Conservation (phyloP, 2,329 filamentous ascomycete species). For the Epichloe scottii region DNA sequence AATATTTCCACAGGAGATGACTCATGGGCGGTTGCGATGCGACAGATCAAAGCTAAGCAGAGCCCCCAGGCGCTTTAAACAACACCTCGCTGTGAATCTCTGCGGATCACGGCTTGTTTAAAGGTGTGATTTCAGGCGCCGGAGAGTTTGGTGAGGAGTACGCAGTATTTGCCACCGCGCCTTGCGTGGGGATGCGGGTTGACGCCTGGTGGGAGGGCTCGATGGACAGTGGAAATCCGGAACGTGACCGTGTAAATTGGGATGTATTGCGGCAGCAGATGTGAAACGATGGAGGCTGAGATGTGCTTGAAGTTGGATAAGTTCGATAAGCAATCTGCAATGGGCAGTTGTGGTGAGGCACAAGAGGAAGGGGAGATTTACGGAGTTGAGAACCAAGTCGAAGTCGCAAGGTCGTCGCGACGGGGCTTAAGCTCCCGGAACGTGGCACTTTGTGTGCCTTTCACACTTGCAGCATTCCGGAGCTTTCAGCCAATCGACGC, state of each 20-base stretch:
- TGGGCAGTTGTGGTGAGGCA: neutral
- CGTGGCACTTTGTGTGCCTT: too few relatives aligned
- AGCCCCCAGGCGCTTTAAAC: slow-evolving; percentile 38
- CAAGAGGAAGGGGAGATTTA: neutral
- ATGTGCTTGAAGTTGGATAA: neutral
- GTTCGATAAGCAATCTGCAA: too few relatives aligned
- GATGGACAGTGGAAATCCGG: neutral
- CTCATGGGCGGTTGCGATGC: slow-evolving; percentile 55
- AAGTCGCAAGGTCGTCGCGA: neutral
- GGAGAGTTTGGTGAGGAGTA: slow-evolving; percentile 10
- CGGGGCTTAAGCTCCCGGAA: too few relatives aligned
- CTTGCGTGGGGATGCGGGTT: neutral
- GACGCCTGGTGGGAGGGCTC: neutral
- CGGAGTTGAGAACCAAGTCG: neutral
- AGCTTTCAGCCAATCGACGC: slow-evolving; percentile 15
- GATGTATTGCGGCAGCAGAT: neutral
- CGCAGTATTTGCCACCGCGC: neutral
- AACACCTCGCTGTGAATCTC: slow-evolving; percentile 85
- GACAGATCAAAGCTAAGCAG: neutral
- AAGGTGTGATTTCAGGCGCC: slow-evolving; percentile 47
- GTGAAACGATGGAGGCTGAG: neutral
- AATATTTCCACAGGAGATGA: slow-evolving; percentile 92
- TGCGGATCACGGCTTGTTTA: slow-evolving; percentile 80
- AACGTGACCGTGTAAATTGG: neutral
- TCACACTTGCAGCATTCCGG: neutral